Conservation (phyloP, 768 basidiomycete genomes). For the Xerocomellus dryophilus region DNA sequence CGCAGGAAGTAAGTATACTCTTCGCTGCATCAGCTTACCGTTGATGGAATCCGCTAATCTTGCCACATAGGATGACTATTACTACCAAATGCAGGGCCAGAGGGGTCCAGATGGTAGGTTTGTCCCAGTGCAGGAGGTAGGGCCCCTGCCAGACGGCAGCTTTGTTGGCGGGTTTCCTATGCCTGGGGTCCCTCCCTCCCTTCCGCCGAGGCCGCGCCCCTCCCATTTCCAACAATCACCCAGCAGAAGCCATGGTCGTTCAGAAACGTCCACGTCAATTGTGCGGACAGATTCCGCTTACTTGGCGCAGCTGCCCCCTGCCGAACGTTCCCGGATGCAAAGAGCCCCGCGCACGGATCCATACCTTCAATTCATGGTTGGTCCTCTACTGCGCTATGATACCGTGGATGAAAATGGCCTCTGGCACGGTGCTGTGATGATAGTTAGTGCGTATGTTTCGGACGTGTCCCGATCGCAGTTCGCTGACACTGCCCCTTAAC, state of each 20-base stretch:
- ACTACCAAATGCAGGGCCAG: conserved; percentile 27
- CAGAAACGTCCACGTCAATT: conserved; percentile 2
- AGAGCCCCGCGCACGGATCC: conserved; percentile 71
- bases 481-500: not conserved
- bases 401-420: conserved; percentile 74
- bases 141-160: conserved; percentile 54
- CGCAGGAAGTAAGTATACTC: conserved; percentile 44
- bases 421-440: conserved; percentile 86
- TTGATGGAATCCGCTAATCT: conserved; percentile 4
- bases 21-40: not conserved
- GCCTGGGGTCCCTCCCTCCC: conserved; percentile 37
- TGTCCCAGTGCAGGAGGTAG: conserved; percentile 53
- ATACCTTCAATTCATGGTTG: conserved; percentile 87
- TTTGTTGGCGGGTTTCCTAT: conserved; percentile 57
- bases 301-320: conserved; percentile 52
- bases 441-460: conserved; percentile 68
- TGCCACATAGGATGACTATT: conserved; percentile 31
- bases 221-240: conserved; percentile 6
- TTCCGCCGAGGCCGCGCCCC: conserved; percentile 42
- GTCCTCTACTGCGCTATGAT: conserved; percentile 86
- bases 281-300: conserved; percentile 26
- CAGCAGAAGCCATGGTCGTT: conserved; percentile 27
- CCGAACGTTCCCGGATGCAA: conserved; percentile 62
- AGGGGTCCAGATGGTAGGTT: conserved; percentile 50
- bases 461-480: not conserved